A percentile compares a stretch with the other conserved stretches of the same genome.
These are phyloP conservation scores for Racocetra persica DNA, from an alignment of 371 early-diverging fungal species.

Conservation along the genomic window DNA sequence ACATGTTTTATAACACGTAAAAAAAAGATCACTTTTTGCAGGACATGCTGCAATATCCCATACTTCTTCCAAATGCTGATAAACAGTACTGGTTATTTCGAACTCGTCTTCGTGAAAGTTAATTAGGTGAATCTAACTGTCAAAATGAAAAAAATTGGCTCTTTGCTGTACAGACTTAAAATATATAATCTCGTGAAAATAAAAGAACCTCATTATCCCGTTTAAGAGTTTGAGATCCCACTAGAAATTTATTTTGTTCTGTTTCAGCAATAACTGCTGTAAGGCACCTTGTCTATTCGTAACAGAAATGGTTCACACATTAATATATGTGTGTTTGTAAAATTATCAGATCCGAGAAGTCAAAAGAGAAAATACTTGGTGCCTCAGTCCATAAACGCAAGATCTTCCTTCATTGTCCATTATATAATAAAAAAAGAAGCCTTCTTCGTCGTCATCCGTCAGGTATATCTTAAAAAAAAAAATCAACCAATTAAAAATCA, in stretches of 20 bases:
- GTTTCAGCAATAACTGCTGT: conserved; percentile 68
- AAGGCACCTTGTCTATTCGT: conserved; percentile 70
- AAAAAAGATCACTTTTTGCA: conserved; percentile 63
- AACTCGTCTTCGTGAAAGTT: conserved; percentile 75
- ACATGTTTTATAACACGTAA: conserved; percentile 70
- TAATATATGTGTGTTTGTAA: neutral
- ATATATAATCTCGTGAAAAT: conserved; percentile 43
- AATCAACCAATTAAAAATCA: too few species aligned
- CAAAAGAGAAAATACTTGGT: conserved; percentile 63
- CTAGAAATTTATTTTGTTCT: conserved; percentile 76
- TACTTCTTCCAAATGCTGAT: conserved; percentile 75
- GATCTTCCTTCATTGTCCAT: conserved; percentile 35
- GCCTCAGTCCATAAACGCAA: conserved; percentile 62
- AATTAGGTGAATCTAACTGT: conserved; percentile 63
- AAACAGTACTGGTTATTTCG: conserved; percentile 67
- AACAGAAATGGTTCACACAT: neutral
- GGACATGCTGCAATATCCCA: conserved; percentile 76
- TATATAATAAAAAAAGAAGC: neutral
- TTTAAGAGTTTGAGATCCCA: conserved; percentile 73
- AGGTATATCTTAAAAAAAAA: neutral
- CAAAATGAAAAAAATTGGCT: neutral
- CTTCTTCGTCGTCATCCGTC: neutral
- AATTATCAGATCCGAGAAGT: neutral
- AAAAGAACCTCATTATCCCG: conserved; percentile 61
- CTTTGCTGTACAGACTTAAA: conserved; percentile 40